Evolutionary conservation across 176 grass and related monocot genomes (phyloP).

Genomic region (Alloteropsis semialata): DNA sequence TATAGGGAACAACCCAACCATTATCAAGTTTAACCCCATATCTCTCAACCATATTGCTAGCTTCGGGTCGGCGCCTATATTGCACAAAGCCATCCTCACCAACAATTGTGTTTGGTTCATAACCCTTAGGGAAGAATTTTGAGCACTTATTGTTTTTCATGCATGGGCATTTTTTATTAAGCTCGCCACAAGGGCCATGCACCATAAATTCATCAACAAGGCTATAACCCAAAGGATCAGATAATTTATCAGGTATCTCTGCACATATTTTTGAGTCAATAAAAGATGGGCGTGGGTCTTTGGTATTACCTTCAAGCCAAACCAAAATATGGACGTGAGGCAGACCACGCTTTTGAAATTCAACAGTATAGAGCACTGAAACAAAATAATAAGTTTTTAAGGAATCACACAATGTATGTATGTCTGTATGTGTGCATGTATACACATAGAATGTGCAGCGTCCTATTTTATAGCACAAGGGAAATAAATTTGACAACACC

Average conservation of each 20-base stretch:
- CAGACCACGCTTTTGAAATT: neutral
- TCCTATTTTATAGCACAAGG: too few relatives aligned
- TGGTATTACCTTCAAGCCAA: slow-evolving; percentile 1
- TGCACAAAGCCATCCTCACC: too few relatives aligned
- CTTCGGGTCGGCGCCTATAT: too few relatives aligned
- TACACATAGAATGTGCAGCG: too few relatives aligned
- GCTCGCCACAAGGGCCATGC: neutral
- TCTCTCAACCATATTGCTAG: too few relatives aligned
- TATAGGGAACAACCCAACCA: too few relatives aligned
- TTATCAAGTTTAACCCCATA: too few relatives aligned
- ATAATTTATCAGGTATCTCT: neutral
- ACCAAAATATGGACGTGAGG: neutral
- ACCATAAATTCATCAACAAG: slow-evolving; percentile 9
- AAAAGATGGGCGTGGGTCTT: neutral
- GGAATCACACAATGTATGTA: too few relatives aligned
- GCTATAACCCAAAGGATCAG: neutral
- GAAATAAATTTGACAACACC: too few relatives aligned
- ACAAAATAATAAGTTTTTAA: neutral
- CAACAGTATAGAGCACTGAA: neutral
- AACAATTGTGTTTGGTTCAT: too few relatives aligned
- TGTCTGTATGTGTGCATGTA: too few relatives aligned
- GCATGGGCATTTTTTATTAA: neutral
- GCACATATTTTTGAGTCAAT: neutral
- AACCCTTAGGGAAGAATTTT: neutral
- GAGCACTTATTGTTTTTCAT: neutral